phyloP scores from a whole-genome alignment of 805 yeast genomes.

The Candida easanensis region DNA sequence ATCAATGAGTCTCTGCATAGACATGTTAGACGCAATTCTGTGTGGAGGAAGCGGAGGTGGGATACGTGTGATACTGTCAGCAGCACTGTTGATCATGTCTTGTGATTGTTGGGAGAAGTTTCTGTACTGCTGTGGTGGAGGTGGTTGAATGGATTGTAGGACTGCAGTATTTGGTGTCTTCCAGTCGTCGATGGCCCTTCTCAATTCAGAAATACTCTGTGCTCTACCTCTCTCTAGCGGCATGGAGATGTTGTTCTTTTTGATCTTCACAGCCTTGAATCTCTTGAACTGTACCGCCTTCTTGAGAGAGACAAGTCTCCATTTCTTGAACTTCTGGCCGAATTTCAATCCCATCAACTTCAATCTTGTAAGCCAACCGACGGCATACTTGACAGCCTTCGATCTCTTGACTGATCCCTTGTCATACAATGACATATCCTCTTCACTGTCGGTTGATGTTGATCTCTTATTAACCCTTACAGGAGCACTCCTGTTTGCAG shows the following conservation, averaged over 20 bases:
- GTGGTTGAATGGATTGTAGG: slow-evolving; percentile 3
- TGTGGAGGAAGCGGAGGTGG: slow-evolving; percentile 28
- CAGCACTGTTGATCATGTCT: neutral
- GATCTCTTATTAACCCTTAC: neutral
- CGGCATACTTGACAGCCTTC: slow-evolving; percentile 36
- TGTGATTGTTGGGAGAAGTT: slow-evolving; percentile 1
- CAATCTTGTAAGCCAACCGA: slow-evolving; percentile 36
- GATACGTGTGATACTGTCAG: neutral
- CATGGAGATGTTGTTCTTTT: slow-evolving; percentile 17
- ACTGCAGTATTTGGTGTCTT: slow-evolving; percentile 3
- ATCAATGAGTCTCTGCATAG: slow-evolving; percentile 16
- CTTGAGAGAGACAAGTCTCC: slow-evolving; percentile 29
- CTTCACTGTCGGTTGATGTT: slow-evolving; percentile 5
- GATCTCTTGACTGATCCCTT: slow-evolving; percentile 30
- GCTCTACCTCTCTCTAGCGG: slow-evolving; percentile 23
- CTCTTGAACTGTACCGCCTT: slow-evolving; percentile 16
- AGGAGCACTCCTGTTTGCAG: neutral
- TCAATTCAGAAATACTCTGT: slow-evolving; percentile 26
- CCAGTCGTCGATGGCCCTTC: slow-evolving; percentile 27
- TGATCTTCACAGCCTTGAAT: slow-evolving; percentile 3
- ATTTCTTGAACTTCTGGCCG: slow-evolving; percentile 24
- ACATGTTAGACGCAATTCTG: slow-evolving; percentile 18
- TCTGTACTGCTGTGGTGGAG: slow-evolving; percentile 9
- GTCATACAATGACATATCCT: slow-evolving; percentile 16
- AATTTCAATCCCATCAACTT: slow-evolving; percentile 26